Evolutionary conservation across 1,284 basidiomycete genomes (phyloP).

Genomic region (Volvariella surrecta): DNA sequence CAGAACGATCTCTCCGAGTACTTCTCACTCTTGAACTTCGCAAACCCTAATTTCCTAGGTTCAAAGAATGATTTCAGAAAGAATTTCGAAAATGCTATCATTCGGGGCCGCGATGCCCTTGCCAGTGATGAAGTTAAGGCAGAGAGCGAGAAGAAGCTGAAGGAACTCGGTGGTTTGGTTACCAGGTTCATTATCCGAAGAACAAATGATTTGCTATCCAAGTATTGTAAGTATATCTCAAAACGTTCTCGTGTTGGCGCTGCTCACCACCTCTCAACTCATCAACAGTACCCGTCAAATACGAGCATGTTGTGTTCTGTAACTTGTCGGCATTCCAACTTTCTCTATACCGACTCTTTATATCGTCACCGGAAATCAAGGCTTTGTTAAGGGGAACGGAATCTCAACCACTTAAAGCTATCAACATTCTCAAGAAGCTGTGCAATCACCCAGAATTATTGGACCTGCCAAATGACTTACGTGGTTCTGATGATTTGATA

Average conservation of each 20-base stretch:
- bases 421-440: constrained; percentile 94
- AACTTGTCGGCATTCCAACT: constrained; percentile 85
- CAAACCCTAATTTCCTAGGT: constrained; percentile 94
- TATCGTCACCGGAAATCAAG: constrained; percentile 91
- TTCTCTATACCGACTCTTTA: constrained; percentile 87
- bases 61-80: constrained; percentile 91
- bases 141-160: constrained; percentile 85
- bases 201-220: constrained; percentile 95
- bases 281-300: constrained; percentile 88
- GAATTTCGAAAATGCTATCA: constrained; percentile 93
- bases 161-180: constrained; percentile 86
- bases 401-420: constrained; percentile 96
- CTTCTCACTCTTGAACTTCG: constrained; percentile 93
- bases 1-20: constrained; percentile 97
- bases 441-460: constrained; percentile 97
- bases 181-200: constrained; percentile 96
- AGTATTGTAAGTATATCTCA: constrained; percentile 68
- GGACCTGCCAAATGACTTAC: constrained; percentile 80
- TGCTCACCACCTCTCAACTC: constrained; percentile 6
- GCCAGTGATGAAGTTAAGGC: constrained; percentile 82
- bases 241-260: constrained; percentile 1
- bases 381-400: constrained; percentile 84
- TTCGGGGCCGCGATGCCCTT: constrained; percentile 88
- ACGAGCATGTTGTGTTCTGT: constrained; percentile 99
- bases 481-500: constrained; percentile 77